Evolutionary conservation across 768 basidiomycete genomes (phyloP).

Genomic region (Boletus sensibilis): DNA sequence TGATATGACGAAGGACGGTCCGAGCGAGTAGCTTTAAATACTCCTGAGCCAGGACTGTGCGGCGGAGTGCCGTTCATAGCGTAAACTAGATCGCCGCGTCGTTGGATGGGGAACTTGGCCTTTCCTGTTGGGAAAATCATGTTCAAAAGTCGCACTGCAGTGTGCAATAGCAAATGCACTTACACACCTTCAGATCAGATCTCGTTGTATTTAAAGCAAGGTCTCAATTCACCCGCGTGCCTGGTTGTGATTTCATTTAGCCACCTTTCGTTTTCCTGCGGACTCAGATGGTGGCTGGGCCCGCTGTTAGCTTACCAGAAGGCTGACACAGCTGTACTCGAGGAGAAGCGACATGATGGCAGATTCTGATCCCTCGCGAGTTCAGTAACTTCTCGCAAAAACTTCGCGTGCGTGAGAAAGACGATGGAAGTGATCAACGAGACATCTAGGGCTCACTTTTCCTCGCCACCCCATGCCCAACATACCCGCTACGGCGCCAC

Average conservation of each 20-base stretch:
- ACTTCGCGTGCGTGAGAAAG: constrained; percentile 24
- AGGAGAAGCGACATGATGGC: constrained; percentile 28
- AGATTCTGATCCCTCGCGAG: constrained; percentile 15
- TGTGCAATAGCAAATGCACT: constrained; percentile 29
- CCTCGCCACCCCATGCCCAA: constrained; percentile 18
- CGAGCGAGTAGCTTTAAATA: constrained; percentile 25
- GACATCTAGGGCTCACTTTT: constrained; percentile 13
- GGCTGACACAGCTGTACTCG: constrained; percentile 21
- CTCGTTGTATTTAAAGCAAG: constrained; percentile 35
- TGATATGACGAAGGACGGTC: constrained; percentile 28
- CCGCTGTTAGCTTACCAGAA: constrained; percentile 16
- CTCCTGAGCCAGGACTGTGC: constrained; percentile 19
- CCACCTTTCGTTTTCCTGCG: constrained; percentile 32
- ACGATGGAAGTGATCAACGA: constrained; percentile 16
- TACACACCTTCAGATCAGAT: constrained; percentile 35
- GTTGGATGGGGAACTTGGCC: constrained; percentile 31
- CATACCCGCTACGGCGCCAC: constrained; percentile 20
- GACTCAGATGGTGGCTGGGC: constrained; percentile 22
- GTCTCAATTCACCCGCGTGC: constrained; percentile 28
- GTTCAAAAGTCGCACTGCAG: constrained; percentile 29
- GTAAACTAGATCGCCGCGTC: constrained; percentile 34
- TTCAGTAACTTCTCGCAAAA: constrained; percentile 9
- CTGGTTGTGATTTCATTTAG: constrained; percentile 38
- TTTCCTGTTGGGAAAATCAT: constrained; percentile 40
- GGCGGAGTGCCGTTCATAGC: constrained; percentile 35